Evolutionary conservation across 208 protist genomes (phyloP), one percentile per base, ranked within the genome.

Genomic region (Leishmania tarentolae): DNA sequence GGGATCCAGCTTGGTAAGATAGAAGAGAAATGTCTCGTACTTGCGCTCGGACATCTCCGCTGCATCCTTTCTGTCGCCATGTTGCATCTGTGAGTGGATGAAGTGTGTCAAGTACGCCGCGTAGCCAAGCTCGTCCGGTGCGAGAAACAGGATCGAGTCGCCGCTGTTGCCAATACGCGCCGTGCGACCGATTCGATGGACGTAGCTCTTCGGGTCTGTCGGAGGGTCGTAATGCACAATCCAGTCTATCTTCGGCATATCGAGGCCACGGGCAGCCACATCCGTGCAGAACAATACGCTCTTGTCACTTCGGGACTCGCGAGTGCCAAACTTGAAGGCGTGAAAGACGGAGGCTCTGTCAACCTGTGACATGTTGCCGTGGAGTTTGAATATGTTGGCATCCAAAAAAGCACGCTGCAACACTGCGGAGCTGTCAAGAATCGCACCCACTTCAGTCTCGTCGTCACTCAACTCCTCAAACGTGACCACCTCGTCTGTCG

Each of bases 171-270:
- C 98, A n/a, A 98, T 89, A 81, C 99, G 95, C 31, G 99, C 99
- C 28, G 99, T 99, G 68, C 98, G 89, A 24, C 99, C 98, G 63
- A 99, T 95, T 63, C 98, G 92, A 79, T 99, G 98, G 8, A 99
- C 89, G 86, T 99, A 99, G 80, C 96, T 95, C 17, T 91, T 95
- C n/a, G 95, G 91, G 66, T 99, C 97, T 0, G 90, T 89, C 7
- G 99, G 99, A 17, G 98, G 97, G 86, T 99, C 99, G 86, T 99
- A 99, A 83, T 99, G 99, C 57, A 99, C 86, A 74, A 99, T 99
- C 97, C 97, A 99, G 80, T 98, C 94, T 31, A 99, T 94, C 21
- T 75, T 84, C 13, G 98, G 98, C 82, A 99, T 96, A 89, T 99
- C 98, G 9, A 99, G 87, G 35, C 98, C 98, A 76, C 98, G 96